phyloP scores from a whole-genome alignment of 2,329 filamentous ascomycete genomes.

The Phialophora tarda region DNA sequence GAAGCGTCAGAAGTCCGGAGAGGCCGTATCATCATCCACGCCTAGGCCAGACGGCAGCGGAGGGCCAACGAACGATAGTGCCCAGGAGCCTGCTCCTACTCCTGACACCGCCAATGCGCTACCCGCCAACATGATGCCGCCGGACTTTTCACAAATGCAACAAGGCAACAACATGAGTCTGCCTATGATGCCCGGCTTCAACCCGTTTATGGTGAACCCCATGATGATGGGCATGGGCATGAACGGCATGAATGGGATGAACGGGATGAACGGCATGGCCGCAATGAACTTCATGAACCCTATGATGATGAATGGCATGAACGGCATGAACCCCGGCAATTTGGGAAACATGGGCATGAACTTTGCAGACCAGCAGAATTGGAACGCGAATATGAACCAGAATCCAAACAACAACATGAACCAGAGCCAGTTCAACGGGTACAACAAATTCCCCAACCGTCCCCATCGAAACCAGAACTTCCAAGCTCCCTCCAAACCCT shows the following conservation, averaged over 20 bases:
- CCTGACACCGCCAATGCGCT: conserved; percentile 32
- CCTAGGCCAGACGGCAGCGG: conserved; percentile 40
- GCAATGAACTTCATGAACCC: conserved; percentile 47
- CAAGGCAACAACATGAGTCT: conserved; percentile 36
- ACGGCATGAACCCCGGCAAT: conserved; percentile 43
- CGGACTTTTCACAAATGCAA: conserved; percentile 40
- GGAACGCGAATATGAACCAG: conserved; percentile 42
- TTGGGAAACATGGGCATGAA: conserved; percentile 28
- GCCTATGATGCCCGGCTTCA: conserved; percentile 38
- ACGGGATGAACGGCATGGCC: conserved; percentile 45
- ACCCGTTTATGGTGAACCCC: conserved; percentile 50
- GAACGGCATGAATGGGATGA: conserved; percentile 44
- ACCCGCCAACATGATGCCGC: conserved; percentile 44
- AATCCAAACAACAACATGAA: conserved; percentile 41
- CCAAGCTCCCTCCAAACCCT: conserved; percentile 30
- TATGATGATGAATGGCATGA: conserved; percentile 45
- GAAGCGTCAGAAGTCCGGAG: conserved; percentile 55
- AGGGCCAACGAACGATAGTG: conserved; percentile 2
- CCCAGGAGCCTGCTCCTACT: conserved; percentile 18
- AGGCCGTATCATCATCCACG: conserved; percentile 40
- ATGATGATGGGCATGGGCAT: conserved; percentile 53
- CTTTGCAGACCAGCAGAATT: conserved; percentile 43
- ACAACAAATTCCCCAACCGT: conserved; percentile 35
- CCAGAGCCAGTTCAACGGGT: conserved; percentile 44
- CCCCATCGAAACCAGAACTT: conserved; percentile 26